Conservation (phyloP, 192 early-diverging fungal species). For the Coemansia sp. region DNA sequence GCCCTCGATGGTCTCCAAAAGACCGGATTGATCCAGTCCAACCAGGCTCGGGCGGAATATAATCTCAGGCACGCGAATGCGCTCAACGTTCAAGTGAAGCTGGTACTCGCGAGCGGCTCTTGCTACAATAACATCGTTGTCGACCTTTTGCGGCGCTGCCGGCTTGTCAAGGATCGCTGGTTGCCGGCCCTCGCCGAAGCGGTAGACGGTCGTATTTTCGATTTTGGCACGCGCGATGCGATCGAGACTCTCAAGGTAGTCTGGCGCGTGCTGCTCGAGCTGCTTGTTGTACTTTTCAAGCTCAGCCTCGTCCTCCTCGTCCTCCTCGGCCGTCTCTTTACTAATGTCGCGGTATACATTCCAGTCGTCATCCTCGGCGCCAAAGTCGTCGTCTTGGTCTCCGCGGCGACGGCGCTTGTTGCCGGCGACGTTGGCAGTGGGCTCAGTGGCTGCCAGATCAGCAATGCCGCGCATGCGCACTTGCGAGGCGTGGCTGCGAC, state of each 20-base stretch:
- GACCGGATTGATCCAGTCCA: constrained; percentile 85
- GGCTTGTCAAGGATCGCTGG: constrained; percentile 58
- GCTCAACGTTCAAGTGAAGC: constrained; percentile 88
- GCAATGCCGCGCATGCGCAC: constrained; percentile 85
- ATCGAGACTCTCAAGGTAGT: constrained; percentile 70
- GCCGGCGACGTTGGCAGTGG: not conserved
- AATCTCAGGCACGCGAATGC: constrained; percentile 82
- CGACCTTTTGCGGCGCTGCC: constrained; percentile 45
- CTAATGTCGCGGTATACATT: constrained; percentile 88
- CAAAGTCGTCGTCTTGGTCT: constrained; percentile 81
- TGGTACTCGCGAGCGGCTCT: constrained; percentile 66
- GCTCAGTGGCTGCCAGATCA: constrained; percentile 64
- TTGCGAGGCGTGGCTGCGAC: constrained; percentile 83
- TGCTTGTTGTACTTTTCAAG: constrained; percentile 70
- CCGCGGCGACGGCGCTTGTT: constrained; percentile 49
- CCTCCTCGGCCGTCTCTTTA: constrained; percentile 79
- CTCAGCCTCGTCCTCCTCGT: constrained; percentile 67
- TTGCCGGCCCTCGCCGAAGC: constrained; percentile 63
- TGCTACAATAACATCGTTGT: constrained; percentile 44
- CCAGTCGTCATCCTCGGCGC: constrained; percentile 93
- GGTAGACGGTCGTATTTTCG: constrained; percentile 71
- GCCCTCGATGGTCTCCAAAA: constrained; percentile 74
- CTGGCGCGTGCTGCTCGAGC: constrained; percentile 69
- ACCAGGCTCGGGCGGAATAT: constrained; percentile 86
- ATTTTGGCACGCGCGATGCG: constrained; percentile 64